phyloP scores from a whole-genome alignment of 1,284 basidiomycete genomes.

The Fomitopsis schrenkii region DNA sequence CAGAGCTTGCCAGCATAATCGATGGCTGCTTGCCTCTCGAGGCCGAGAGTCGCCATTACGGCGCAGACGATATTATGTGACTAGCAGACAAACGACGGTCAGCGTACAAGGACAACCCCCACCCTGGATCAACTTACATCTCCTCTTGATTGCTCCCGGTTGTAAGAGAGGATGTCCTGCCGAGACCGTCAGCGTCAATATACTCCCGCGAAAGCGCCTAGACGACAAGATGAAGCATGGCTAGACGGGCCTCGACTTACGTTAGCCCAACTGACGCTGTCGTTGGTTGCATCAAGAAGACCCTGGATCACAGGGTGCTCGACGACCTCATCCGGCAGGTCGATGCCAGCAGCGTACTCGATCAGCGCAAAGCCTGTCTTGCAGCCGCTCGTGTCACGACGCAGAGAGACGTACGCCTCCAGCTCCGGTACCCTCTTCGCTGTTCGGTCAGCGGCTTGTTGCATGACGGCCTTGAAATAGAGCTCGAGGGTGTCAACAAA shows the following conservation, averaged over 20 bases:
- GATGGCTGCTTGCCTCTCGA: conserved; percentile 70
- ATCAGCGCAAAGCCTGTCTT: conserved; percentile 37
- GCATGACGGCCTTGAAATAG: conserved; percentile 37
- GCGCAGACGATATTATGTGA: conserved; percentile 38
- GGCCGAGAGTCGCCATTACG: conserved; percentile 39
- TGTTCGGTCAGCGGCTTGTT: conserved; percentile 38
- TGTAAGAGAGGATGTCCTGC: conserved; percentile 40
- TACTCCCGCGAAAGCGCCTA: background rate
- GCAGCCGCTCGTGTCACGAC: conserved; percentile 39
- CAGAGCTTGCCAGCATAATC: conserved; percentile 94
- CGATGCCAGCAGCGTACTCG: conserved; percentile 29
- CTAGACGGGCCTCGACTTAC: conserved; percentile 21
- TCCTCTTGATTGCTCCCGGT: conserved; percentile 38
- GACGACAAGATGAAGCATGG: background rate
- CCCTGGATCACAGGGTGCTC: conserved; percentile 34
- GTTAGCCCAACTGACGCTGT: conserved; percentile 40
- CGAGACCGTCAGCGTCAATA: conserved; percentile 3
- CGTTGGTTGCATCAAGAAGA: conserved; percentile 29
- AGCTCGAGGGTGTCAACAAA: conserved; percentile 35
- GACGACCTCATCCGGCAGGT: conserved; percentile 39
- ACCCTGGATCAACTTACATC: conserved; percentile 27
- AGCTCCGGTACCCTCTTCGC: conserved; percentile 29
- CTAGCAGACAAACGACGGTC: conserved; percentile 15
- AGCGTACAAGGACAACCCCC: background rate
- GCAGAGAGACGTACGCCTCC: conserved; percentile 34